Base-by-base conservation (phyloP, 495 filamentous ascomycete genomes). In the Gamarada debralockiae region DNA sequence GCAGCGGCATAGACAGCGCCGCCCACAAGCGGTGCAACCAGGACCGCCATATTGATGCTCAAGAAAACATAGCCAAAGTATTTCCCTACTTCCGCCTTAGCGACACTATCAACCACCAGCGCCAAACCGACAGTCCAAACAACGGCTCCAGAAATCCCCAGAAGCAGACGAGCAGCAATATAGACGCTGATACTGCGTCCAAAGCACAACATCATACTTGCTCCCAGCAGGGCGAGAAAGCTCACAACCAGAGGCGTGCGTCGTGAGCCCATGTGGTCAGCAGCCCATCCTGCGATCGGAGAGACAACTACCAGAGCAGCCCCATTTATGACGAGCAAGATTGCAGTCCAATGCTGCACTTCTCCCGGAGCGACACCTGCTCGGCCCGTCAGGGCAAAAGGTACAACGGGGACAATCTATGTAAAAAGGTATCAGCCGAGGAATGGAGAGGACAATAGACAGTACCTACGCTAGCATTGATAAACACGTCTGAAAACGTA, bases 111-210 rank as follows among this genome's bases (percentile, higher is more conserved):
- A 3, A 84, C 86, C n/a, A 96, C 65, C 13, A 95, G 67, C 0
- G 90, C 90, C n/a, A 88, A 72, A 0, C 90, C 78, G 5, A 84
- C 82, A 0, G 81, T 83, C 84, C 87, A 95, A 4, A 95, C 87
- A 1, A 92, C 77, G 5, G 86, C 83, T 1, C 87, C 86, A 18
- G 84, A 84, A 2, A 84, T 62, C 2, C 90, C 90, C 62, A 95
- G 90, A 22, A 92, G 73, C 5, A 90, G 44, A n/a, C 86, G 82
- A 9, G 81, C 83, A 12, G 78, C 24, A 3, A 75, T 64, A 18
- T 85, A 71, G 1, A 80, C 65, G 4, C 71, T 53, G 3, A 84
- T 47, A 33, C 65, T 79, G 37, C 67, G 67, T 0, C 81, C 79
- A 9, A 75, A 55, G 83, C 86, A 8, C 2, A 86, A 66, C 50